Evolutionary conservation across 1,284 basidiomycete species (phyloP).

Genomic region (Chiua sp.): DNA sequence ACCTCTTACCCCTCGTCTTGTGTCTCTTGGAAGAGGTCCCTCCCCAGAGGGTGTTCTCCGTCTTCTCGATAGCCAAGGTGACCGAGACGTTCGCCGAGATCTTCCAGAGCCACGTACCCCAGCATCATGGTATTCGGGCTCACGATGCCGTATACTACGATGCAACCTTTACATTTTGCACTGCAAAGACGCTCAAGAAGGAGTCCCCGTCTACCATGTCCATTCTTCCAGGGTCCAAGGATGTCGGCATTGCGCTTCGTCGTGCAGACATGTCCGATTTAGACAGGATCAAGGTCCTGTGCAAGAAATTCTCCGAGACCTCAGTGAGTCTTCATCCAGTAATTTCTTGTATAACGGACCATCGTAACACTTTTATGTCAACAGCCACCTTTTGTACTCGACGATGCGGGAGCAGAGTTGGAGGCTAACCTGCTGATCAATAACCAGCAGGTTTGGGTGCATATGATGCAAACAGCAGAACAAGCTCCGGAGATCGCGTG

Average conservation of each 20-base stretch:
- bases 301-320: slow-evolving; percentile 59
- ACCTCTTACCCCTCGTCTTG: slow-evolving; percentile 40
- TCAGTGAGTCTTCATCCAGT: slow-evolving; percentile 51
- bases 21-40: slow-evolving; percentile 37
- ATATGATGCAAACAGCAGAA: slow-evolving; percentile 41
- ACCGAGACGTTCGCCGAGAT: slow-evolving; percentile 49
- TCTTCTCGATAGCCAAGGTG: slow-evolving; percentile 64
- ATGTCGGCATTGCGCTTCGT: slow-evolving; percentile 44
- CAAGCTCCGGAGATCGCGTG: slow-evolving; percentile 55
- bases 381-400: slow-evolving; percentile 62
- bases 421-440: slow-evolving; percentile 60
- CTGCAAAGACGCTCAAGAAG: slow-evolving; percentile 43
- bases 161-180: slow-evolving; percentile 64
- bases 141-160: slow-evolving; percentile 59
- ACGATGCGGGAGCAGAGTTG: slow-evolving; percentile 42
- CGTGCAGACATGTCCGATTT: slow-evolving; percentile 51
- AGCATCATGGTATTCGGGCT: slow-evolving; percentile 34
- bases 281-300: slow-evolving; percentile 48
- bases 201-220: slow-evolving; percentile 24
- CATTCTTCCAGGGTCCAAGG: slow-evolving; percentile 7
- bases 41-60: slow-evolving; percentile 63
- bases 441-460: slow-evolving; percentile 64
- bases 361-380: background rate
- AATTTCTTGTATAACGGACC: background rate
- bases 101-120: slow-evolving; percentile 51